Base-by-base conservation (phyloP, 306 rosid genomes). In the Cucurbita pepo region DNA sequence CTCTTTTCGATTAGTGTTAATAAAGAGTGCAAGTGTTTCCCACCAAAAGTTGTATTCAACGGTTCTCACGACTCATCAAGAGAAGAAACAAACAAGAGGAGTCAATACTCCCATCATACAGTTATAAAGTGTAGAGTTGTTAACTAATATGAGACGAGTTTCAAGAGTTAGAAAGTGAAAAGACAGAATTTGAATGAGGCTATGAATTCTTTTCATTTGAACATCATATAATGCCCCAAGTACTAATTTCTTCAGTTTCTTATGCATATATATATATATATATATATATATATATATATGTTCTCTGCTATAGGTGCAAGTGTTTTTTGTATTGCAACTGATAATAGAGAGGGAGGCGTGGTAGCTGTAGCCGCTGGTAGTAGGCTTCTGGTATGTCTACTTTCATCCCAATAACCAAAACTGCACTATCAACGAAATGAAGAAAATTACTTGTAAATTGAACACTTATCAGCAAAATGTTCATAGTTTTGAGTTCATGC, bases 301-400 rank as follows among this genome's bases (percentile, higher is more conserved):
- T 13, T 25, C 3, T 38, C 30, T 10, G 16, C 15, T 8, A 54
- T 71, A 91, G 97, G 81, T 78, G 85, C 82, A 81, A 62, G 70
- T 71, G 85, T 79, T 43, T 76, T 90, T 10, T 87, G 91, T 78
- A 82, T 87, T 77, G 88, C 91, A 48, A 87, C 88, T 3, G 97
- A 91, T 77, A 83, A 76, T 80, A 84, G 80, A 5, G 74, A 75
- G 74, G 76, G 69, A 52, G 86, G 92, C 55, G 88, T 82, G 10
- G 78, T 88, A 44, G 97, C 92, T 55, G 83, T 88, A 22, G 91
- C 91, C 9, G 72, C 81, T 51, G 81, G 64, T 47, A 77, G 80
- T 30, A 75, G 83, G 22, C 63, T 87, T 81, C 73, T 87, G 77
- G 83, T 90, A 71, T 90, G 80, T 83, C 80, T 81, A 53, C 88